phyloP scores from a whole-genome alignment of 2,329 filamentous ascomycete genomes.

The Westerdykella sp. region DNA sequence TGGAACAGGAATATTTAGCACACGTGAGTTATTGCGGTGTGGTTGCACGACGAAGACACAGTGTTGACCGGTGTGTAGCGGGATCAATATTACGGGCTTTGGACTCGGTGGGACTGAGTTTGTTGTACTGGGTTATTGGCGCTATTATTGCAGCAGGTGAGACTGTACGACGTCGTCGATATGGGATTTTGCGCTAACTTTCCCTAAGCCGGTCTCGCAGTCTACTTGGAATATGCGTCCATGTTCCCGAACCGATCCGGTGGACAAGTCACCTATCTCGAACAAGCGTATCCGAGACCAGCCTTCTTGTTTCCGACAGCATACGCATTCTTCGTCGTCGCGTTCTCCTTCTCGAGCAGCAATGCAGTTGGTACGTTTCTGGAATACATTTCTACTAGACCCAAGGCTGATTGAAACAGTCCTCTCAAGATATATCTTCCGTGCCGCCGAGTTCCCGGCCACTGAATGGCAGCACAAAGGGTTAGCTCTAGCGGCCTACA shows the following conservation, averaged over 20 bases:
- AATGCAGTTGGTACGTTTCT: constrained; percentile 16
- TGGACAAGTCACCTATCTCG: constrained; percentile 26
- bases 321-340: constrained; percentile 25
- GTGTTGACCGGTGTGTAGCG: constrained; percentile 9
- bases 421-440: constrained; percentile 26
- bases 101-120: constrained; percentile 23
- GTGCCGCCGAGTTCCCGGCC: constrained; percentile 19
- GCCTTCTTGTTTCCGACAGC: constrained; percentile 23
- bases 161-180: not conserved
- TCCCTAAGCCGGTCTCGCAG: constrained; percentile 15
- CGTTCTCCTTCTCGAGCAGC: constrained; percentile 26
- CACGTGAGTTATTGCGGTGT: constrained; percentile 13
- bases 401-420: constrained; percentile 5
- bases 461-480: constrained; percentile 26
- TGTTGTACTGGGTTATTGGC: constrained; percentile 26
- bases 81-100: constrained; percentile 20
- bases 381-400: not conserved
- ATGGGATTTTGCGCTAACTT: not conserved
- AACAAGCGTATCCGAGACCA: constrained; percentile 25
- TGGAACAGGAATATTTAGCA: constrained; percentile 27
- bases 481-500: constrained; percentile 22
- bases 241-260: constrained; percentile 26
- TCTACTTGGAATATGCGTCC: constrained; percentile 25
- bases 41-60: not conserved
- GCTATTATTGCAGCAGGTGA: constrained; percentile 21